These are phyloP conservation scores for Talaromyces liani DNA, from an alignment of 495 filamentous ascomycete genomes.

Conservation along the genomic window DNA sequence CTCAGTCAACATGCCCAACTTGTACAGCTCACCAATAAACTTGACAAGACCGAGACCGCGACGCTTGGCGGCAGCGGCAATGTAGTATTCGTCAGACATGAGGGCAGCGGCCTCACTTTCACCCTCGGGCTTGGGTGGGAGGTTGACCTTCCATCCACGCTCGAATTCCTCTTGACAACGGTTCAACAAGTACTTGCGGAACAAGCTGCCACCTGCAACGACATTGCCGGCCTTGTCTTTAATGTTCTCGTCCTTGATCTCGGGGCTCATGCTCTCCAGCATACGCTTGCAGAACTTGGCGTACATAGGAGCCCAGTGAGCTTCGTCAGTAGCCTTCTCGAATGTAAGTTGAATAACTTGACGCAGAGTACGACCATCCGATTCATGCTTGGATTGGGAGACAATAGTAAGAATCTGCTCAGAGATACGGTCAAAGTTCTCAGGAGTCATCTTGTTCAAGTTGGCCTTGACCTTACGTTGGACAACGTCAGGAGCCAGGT, in stretches of 20 bases:
- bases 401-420: slow-evolving; percentile 90
- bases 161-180: slow-evolving; percentile 99
- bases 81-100: slow-evolving; percentile 96
- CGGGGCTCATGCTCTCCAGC: slow-evolving; percentile 89
- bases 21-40: slow-evolving; percentile 99
- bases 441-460: slow-evolving; percentile 99
- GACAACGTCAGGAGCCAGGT: slow-evolving; percentile 85
- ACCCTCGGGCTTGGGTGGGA: slow-evolving; percentile 76
- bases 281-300: slow-evolving; percentile 98
- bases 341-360: slow-evolving; percentile 99
- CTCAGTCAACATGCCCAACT: slow-evolving; percentile 95
- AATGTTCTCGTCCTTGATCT: slow-evolving; percentile 93
- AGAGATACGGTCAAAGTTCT: slow-evolving; percentile 95
- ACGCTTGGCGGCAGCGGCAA: slow-evolving; percentile 91
- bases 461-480: slow-evolving; percentile 98
- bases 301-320: slow-evolving; percentile 98
- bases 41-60: slow-evolving; percentile 95
- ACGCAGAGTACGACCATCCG: slow-evolving; percentile 86
- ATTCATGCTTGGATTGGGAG: slow-evolving; percentile 89
- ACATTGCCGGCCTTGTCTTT: slow-evolving; percentile 77
- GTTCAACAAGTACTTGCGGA: slow-evolving; percentile 98
- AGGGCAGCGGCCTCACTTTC: slow-evolving; percentile 64
- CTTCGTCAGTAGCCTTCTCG: slow-evolving; percentile 97
- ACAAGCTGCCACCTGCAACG: slow-evolving; percentile 85
- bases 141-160: slow-evolving; percentile 90